phyloP scores from a whole-genome alignment of 768 basidiomycete genomes.

The Russula emetica region DNA sequence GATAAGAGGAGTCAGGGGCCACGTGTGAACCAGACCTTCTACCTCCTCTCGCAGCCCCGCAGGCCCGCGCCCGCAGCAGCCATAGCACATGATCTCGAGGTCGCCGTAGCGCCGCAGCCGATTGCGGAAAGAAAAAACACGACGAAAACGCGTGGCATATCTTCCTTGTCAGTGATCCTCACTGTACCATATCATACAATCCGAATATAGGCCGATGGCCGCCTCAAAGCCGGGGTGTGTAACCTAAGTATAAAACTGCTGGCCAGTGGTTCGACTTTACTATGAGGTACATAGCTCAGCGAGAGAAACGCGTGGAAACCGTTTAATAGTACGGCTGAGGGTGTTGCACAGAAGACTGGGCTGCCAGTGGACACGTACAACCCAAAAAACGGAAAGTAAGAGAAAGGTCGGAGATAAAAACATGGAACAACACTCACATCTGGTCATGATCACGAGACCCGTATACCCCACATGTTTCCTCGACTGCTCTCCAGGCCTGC shows the following conservation, averaged over 20 bases:
- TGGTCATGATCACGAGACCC: background rate
- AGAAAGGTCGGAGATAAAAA: background rate
- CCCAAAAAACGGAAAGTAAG: background rate
- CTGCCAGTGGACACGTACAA: too few species aligned
- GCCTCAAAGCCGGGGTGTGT: too few species aligned
- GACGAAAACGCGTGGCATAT: conserved; percentile 4
- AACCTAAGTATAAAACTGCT: background rate
- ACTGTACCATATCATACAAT: background rate
- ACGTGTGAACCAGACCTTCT: background rate
- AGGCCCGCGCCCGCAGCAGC: too few species aligned
- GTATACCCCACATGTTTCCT: background rate
- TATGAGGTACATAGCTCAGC: background rate
- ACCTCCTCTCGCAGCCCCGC: background rate
- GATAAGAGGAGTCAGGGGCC: background rate
- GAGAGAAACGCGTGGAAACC: background rate
- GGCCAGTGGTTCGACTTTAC: background rate
- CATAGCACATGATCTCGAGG: conserved; percentile 1
- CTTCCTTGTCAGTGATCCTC: background rate
- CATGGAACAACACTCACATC: background rate
- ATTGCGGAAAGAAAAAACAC: conserved; percentile 2
- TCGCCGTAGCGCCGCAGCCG: conserved; percentile 17
- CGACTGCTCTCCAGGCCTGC: background rate
- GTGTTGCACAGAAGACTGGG: background rate
- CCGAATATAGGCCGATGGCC: conserved; percentile 5
- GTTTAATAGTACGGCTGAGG: too few species aligned